Evolutionary conservation across 352 stramenopile species (phyloP).

Genomic region (Lagenidium sp.): DNA sequence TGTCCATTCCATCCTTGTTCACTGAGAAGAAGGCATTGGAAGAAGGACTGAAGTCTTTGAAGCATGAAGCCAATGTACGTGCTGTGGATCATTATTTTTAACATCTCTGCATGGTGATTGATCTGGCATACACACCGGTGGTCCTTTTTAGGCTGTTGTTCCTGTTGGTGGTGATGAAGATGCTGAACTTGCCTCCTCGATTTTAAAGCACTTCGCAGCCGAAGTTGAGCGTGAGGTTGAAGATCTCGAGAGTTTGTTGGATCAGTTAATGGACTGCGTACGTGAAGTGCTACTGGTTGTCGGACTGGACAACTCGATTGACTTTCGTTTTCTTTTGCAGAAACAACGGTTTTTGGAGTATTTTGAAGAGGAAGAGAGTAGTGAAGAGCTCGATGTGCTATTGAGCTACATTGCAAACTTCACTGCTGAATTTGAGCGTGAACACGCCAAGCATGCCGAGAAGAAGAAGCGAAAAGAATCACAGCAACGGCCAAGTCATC

Average conservation of each 20-base stretch:
- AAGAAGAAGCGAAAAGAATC: constrained; percentile 19
- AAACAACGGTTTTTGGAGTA: constrained; percentile 75
- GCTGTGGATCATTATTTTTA: too few species aligned
- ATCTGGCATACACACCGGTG: too few species aligned
- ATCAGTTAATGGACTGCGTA: constrained; percentile 51
- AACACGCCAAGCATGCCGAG: constrained; percentile 59
- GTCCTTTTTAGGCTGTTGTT: constrained; percentile 10
- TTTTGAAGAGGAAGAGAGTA: constrained; percentile 76
- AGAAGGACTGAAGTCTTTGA: constrained; percentile 40
- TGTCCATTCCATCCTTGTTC: constrained; percentile 49
- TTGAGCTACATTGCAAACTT: constrained; percentile 70
- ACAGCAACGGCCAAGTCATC: constrained; percentile 11
- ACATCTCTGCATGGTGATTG: too few species aligned
- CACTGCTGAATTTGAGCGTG: constrained; percentile 56
- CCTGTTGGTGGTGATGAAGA: constrained; percentile 9
- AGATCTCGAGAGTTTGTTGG: constrained; percentile 31
- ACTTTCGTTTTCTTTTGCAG: constrained; percentile 13
- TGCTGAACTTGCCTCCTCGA: constrained; percentile 29
- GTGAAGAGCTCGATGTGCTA: constrained; percentile 69
- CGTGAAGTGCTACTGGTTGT: constrained; percentile 5
- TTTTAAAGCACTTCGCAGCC: constrained; percentile 46
- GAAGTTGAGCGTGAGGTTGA: constrained; percentile 54
- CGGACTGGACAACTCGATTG: too few species aligned
- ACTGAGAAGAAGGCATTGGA: constrained; percentile 70
- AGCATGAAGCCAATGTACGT: constrained; percentile 33